Conservation (phyloP, 352 stramenopile genomes). For the Pythium sukuiense region DNA sequence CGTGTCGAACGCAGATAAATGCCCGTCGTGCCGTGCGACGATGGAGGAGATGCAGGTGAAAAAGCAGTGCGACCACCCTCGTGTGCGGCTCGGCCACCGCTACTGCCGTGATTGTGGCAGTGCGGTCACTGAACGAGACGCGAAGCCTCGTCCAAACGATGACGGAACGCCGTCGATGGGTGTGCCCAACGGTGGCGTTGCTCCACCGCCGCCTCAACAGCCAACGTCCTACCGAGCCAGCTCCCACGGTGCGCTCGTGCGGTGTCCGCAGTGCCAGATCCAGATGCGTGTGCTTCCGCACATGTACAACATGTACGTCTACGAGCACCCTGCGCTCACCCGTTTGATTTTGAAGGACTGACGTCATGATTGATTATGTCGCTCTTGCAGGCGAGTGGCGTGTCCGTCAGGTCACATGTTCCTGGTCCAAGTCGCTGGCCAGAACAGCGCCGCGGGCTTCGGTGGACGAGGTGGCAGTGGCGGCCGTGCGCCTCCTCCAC, state of each 20-base stretch:
- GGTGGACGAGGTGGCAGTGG: slow-evolving; percentile 9
- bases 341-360: neutral
- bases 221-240: slow-evolving; percentile 75
- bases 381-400: slow-evolving; percentile 57
- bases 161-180: slow-evolving; percentile 10
- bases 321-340: neutral
- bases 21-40: slow-evolving; percentile 68
- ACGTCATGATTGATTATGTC: neutral
- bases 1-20: slow-evolving; percentile 84
- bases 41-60: slow-evolving; percentile 85
- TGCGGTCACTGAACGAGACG: slow-evolving; percentile 56
- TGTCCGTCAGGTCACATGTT: slow-evolving; percentile 87
- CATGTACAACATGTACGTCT: slow-evolving; percentile 89
- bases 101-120: slow-evolving; percentile 80
- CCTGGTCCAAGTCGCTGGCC: slow-evolving; percentile 72
- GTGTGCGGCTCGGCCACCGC: slow-evolving; percentile 72
- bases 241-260: slow-evolving; percentile 82
- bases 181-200: neutral
- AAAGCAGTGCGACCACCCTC: slow-evolving; percentile 82
- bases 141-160: slow-evolving; percentile 62
- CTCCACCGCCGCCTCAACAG: slow-evolving; percentile 31
- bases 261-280: slow-evolving; percentile 84
- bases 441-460: slow-evolving; percentile 13
- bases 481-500: slow-evolving; percentile 1
- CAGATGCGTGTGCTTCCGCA: slow-evolving; percentile 86